Evolutionary conservation across 1,139 yeast species (phyloP).

Genomic region (Pichia sp.): DNA sequence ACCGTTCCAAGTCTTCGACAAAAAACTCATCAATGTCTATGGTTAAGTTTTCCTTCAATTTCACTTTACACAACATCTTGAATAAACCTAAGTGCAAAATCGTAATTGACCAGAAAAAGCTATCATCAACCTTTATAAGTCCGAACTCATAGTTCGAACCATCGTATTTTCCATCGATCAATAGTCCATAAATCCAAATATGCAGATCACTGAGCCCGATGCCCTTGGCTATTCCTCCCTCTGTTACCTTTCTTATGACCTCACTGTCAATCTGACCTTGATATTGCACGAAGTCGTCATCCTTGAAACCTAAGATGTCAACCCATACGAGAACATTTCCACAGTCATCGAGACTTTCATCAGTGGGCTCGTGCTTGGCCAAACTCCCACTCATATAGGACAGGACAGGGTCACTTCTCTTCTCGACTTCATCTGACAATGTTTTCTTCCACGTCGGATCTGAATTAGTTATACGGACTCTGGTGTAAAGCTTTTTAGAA

Average conservation of each 20-base stretch:
- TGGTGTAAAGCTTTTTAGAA: background rate
- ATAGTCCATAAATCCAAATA: constrained; percentile 12
- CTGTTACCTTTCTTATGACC: background rate
- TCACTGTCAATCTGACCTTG: background rate
- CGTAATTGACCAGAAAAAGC: constrained; percentile 3
- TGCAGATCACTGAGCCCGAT: background rate
- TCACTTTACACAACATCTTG: constrained; percentile 4
- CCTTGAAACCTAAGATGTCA: constrained; percentile 3
- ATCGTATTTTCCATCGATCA: constrained; percentile 9
- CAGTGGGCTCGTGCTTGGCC: background rate
- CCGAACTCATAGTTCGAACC: constrained; percentile 7
- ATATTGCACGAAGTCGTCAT: constrained; percentile 10
- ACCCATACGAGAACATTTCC: background rate
- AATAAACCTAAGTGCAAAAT: constrained; percentile 10
- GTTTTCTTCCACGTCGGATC: background rate
- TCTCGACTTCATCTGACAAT: background rate
- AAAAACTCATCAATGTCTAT: constrained; percentile 14
- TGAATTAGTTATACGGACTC: background rate
- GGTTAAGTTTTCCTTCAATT: background rate
- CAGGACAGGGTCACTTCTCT: background rate
- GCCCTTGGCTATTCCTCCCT: background rate
- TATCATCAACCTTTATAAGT: background rate
- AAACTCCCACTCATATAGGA: background rate
- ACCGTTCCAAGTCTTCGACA: constrained; percentile 10
- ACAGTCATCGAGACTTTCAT: background rate